Base-by-base conservation (phyloP, 1,284 basidiomycete species). In the Fomitopsis palustris region DNA sequence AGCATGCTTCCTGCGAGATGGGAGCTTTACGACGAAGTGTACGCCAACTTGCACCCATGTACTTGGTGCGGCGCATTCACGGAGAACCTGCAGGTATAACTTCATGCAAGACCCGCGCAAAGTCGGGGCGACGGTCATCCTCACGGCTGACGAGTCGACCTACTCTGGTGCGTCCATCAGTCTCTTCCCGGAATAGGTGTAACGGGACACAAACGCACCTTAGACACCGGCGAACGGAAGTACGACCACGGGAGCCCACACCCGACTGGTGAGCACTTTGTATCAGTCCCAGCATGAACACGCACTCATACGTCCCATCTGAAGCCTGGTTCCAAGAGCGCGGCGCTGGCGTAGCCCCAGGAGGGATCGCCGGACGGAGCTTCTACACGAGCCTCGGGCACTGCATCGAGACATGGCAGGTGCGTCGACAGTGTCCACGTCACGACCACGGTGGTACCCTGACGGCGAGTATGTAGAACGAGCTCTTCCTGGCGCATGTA, bases 331-430 rank as follows among this genome's bases (percentile, higher is more conserved):
- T 81, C 71, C 90, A 92, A 68, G 84, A 88, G 61, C 80, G 78
- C 10, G 86, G 86, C 7, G 80, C 83, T 19, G 88, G 87, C 1
- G 80, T 80, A 4, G 70, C 81, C 60, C 70, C 69, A 17, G 75
- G 74, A 14, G 77, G 75, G 3, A 73, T 75, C 23, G 78, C 84
- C 1, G 92, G 91, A n/a, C 80, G 91, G 45, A 90, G 88, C 62
- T 93, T 89, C 74, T 93, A 91, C 72, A 93, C 92, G 0, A 85
- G 85, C 60, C 77, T 93, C 2, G 91, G 91, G 2, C 92, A 94
- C 69, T 70, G 84, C 58, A 87, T 84, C 66, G 82, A 87, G 65
- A 91, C 84, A 1, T 88, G 87, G 86, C 70, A 80, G 76, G 85
- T 83, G 51, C 55, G 77, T 69, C 35, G 23, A 23, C 19, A 21